Conservation (phyloP, 352 stramenopile species). For the Phytophthora citrophthora region DNA sequence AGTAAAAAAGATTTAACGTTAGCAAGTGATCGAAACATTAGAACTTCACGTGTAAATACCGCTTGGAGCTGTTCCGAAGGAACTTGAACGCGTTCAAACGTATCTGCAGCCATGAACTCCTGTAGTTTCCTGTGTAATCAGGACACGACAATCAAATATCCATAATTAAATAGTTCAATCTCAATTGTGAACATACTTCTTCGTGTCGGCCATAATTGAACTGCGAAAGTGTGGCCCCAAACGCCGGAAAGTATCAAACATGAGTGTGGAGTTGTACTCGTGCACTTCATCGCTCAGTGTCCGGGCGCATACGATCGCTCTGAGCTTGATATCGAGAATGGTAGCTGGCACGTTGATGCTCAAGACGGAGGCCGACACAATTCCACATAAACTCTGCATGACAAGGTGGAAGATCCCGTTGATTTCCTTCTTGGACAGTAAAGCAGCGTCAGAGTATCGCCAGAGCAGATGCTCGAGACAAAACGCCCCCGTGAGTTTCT, state of each 20-base stretch:
- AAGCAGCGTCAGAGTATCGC: constrained; percentile 70
- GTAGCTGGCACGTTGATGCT: constrained; percentile 58
- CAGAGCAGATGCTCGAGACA: constrained; percentile 79
- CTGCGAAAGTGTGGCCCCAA: constrained; percentile 70
- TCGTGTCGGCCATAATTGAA: constrained; percentile 61
- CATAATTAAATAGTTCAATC: not conserved
- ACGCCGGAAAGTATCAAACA: constrained; percentile 74
- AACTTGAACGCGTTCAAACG: constrained; percentile 67
- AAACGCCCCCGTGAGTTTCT: constrained; percentile 76
- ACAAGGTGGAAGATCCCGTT: constrained; percentile 83
- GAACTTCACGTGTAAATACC: constrained; percentile 22
- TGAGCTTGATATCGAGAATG: constrained; percentile 77
- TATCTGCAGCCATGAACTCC: constrained; percentile 71
- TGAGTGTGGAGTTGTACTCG: constrained; percentile 68
- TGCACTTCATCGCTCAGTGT: constrained; percentile 77
- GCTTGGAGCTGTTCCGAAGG: constrained; percentile 45
- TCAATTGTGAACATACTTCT: constrained; percentile 44
- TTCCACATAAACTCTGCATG: constrained; percentile 76
- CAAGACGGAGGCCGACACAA: constrained; percentile 67
- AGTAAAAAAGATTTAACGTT: not conserved
- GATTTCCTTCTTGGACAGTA: constrained; percentile 83
- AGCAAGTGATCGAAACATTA: not conserved
- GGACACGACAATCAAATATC: not conserved
- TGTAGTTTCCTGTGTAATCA: constrained; percentile 60
- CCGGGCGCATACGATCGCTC: constrained; percentile 60